Evolutionary conservation across 768 basidiomycete species (phyloP), one percentile per base, ranked within the genome.

Genomic region (Phlebiopsis flavidoalba): DNA sequence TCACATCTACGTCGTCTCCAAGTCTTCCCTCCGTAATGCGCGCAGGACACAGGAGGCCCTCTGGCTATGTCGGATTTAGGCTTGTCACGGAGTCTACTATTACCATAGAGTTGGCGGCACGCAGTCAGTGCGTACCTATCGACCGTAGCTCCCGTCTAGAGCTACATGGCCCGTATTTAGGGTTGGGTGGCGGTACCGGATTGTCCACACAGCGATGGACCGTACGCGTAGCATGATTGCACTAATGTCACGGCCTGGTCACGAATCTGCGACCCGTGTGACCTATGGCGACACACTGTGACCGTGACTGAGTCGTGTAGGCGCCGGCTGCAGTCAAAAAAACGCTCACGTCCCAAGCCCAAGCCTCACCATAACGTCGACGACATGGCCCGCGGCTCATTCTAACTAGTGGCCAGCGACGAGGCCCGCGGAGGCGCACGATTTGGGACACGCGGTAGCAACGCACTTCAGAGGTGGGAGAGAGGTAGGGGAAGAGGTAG

Each of bases 401-500:
- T 64, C 53, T 57, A n/a, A n/a, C 62, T 7, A 63, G 63, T 19
- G 64, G 62, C 21, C 47, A n/a, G 5, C 50, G 40, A 46, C 57
- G 67, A 49, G 66, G 77, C 53, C n/a, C 71, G 72, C 10, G 65
- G 69, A 22, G 66, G 69, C 0, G 37, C 26, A 17, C 74, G 86
- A 21, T 68, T 63, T 54, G 80, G 83, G 5, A 69, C 48, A 15
- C 37, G 54, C 62, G 72, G 55, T 53, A 57, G 43, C 57, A n/a
- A 67, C 67, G 14, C 65, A 62, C n/a, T 73, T 71, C 53, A 66
- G 75, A 43, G 84, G 85, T 26, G 76, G 78, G 24, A 75, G 73
- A 46, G 85, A 31, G 76, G 86, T 36, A 80, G 80, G 35, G 74
- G 77, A 35, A 71, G 82, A 62, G 82, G 83, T 33, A 73, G 81